Evolutionary conservation across 257 asterid genomes (phyloP).

Genomic region (Solanum dulcamara): DNA sequence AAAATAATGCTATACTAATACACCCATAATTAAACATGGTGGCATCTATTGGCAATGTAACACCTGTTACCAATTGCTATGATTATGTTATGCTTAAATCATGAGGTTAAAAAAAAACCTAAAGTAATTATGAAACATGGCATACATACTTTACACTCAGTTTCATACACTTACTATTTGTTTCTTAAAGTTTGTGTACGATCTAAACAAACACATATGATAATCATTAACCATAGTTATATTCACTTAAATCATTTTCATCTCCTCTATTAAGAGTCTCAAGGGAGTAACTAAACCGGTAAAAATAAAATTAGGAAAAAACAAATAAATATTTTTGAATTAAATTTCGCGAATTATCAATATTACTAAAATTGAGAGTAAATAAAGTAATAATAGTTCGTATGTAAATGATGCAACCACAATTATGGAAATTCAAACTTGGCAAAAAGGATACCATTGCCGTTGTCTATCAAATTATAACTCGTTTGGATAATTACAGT

Average conservation of each 20-base stretch:
- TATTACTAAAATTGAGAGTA: not conserved
- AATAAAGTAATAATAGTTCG: not conserved
- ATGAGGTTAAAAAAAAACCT: not conserved
- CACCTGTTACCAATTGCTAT: not conserved
- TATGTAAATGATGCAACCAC: not conserved
- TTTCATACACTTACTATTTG: not conserved
- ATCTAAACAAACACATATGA: not conserved
- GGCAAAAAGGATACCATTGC: not conserved
- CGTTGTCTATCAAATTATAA: no score
- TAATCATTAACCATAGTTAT: not conserved
- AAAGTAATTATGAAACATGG: not conserved
- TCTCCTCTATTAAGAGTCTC: not conserved
- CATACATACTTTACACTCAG: not conserved
- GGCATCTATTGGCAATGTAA: not conserved
- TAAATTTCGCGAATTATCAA: not conserved
- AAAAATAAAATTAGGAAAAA: not conserved
- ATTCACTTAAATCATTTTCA: not conserved
- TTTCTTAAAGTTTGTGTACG: not conserved
- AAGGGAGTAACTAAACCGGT: not conserved
- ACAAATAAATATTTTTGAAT: not conserved
- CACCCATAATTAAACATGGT: not conserved
- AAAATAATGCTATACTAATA: not conserved
- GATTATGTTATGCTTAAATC: not conserved
- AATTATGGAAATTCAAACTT: not conserved
- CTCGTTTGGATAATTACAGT: no score